These are phyloP conservation scores for Hondaea fermentalgiana DNA, from an alignment of 108 stramenopile species.

Conservation along the genomic window DNA sequence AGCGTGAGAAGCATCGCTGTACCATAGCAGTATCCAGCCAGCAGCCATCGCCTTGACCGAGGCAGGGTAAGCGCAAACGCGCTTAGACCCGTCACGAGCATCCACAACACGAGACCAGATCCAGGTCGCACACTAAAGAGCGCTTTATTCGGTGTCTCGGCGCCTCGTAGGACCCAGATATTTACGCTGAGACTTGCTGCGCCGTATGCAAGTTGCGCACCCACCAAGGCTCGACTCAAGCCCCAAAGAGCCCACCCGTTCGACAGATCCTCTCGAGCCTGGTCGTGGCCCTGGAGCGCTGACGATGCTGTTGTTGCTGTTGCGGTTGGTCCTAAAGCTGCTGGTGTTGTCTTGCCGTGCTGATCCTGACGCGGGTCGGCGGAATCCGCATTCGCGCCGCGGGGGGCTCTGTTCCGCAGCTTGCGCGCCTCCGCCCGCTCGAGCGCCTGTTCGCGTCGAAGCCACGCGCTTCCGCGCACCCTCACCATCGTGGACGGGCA, in stretches of 20 bases:
- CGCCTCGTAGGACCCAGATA: neutral
- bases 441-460: neutral
- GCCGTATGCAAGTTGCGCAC: neutral
- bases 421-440: neutral
- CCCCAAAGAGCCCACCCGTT: too few relatives aligned
- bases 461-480: neutral
- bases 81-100: neutral
- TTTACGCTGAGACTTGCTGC: neutral
- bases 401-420: neutral
- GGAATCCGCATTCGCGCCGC: neutral
- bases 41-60: neutral
- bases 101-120: neutral
- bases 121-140: neutral
- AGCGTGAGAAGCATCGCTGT: neutral
- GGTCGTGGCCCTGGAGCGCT: too few relatives aligned
- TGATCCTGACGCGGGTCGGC: too few relatives aligned
- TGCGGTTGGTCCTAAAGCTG: too few relatives aligned
- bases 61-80: neutral
- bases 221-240: too few relatives aligned
- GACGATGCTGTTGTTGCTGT: too few relatives aligned
- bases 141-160: neutral
- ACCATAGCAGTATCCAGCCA: neutral
- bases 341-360: too few relatives aligned
- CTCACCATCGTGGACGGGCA: neutral
- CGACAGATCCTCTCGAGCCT: too few relatives aligned